These are phyloP conservation scores for Naematelia encephala DNA, from an alignment of 768 basidiomycete species.

Conservation along the genomic window DNA sequence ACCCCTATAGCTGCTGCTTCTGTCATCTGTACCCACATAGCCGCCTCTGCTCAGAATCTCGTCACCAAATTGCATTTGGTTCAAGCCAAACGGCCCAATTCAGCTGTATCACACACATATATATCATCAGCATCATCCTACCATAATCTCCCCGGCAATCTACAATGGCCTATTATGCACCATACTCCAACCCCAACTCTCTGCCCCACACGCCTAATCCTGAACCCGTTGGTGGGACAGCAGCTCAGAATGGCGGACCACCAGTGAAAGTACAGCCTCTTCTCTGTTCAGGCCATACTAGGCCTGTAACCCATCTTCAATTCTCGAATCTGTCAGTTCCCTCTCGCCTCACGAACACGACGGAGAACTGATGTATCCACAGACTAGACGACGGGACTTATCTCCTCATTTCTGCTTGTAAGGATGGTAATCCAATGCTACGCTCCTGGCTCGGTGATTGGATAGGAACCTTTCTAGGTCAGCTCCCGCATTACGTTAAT, in stretches of 20 bases:
- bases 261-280: slow-evolving; percentile 47
- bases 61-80: no score
- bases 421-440: slow-evolving; percentile 97
- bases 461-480: slow-evolving; percentile 68
- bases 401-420: slow-evolving; percentile 92
- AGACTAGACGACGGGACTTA: slow-evolving; percentile 74
- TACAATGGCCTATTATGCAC: neutral
- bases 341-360: neutral
- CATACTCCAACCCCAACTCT: slow-evolving; percentile 27
- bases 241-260: slow-evolving; percentile 5
- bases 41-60: no score
- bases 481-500: slow-evolving; percentile 13
- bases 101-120: no score
- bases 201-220: slow-evolving; percentile 5
- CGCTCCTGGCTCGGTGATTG: slow-evolving; percentile 98
- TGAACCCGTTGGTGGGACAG: neutral
- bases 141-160: neutral
- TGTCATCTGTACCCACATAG: neutral
- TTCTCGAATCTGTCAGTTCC: slow-evolving; percentile 61
- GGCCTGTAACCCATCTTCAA: slow-evolving; percentile 80
- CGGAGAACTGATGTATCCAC: slow-evolving; percentile 53
- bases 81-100: no score
- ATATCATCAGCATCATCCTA: no score
- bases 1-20: neutral
- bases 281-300: slow-evolving; percentile 53